These are phyloP conservation scores for Aureobasidium mangrovei DNA, from an alignment of 2,329 filamentous ascomycete species.

Conservation along the genomic window DNA sequence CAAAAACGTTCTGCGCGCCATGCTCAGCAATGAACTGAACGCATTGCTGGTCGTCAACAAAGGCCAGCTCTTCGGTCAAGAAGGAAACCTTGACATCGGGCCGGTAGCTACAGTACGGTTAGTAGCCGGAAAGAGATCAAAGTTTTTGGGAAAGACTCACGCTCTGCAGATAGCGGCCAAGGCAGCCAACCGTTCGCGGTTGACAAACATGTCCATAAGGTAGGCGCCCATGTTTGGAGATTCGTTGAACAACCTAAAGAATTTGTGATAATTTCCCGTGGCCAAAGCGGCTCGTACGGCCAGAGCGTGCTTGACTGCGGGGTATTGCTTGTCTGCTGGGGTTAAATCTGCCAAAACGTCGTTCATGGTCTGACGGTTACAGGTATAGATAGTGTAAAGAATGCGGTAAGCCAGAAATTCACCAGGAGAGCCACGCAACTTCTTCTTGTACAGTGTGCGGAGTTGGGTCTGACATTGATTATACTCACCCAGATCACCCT, in stretches of 20 bases:
- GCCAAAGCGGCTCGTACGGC: slow-evolving; percentile 85
- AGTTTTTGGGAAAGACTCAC: slow-evolving; percentile 49
- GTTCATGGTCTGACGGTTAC: slow-evolving; percentile 96
- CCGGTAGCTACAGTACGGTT: slow-evolving; percentile 67
- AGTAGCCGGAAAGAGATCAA: not conserved
- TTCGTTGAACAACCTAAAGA: slow-evolving; percentile 91
- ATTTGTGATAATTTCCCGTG: slow-evolving; percentile 92
- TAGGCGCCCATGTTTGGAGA: slow-evolving; percentile 96
- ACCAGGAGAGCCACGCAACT: slow-evolving; percentile 77
- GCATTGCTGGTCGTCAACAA: slow-evolving; percentile 66
- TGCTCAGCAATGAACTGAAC: slow-evolving; percentile 83
- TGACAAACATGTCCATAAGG: slow-evolving; percentile 98
- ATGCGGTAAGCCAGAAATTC: slow-evolving; percentile 99
- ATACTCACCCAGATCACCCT: slow-evolving; percentile 99
- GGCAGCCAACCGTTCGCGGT: slow-evolving; percentile 82
- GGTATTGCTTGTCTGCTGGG: slow-evolving; percentile 82
- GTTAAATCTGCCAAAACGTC: slow-evolving; percentile 99
- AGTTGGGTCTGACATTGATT: slow-evolving; percentile 99
- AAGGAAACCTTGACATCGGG: slow-evolving; percentile 81
- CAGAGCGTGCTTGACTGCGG: slow-evolving; percentile 80
- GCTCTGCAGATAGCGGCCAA: slow-evolving; percentile 88
- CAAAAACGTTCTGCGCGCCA: slow-evolving; percentile 64
- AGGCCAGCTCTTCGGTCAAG: slow-evolving; percentile 90
- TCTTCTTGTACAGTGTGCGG: slow-evolving; percentile 78
- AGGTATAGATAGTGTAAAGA: slow-evolving; percentile 97